Conservation (phyloP, 768 basidiomycete species). For the Crucibulum laeve region DNA sequence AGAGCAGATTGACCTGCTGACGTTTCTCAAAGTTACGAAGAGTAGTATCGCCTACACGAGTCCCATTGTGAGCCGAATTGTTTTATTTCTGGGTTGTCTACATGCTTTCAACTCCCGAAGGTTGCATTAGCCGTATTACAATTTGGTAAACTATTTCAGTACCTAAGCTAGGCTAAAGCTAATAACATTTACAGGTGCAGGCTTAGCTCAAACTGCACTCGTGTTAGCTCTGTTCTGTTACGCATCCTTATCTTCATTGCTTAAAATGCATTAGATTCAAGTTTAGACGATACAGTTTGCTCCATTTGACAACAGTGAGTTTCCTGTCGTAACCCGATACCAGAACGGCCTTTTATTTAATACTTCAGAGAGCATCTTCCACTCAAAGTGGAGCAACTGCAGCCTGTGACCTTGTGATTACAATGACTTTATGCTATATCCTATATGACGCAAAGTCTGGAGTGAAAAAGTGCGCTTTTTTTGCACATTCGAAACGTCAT, state of each 20-base stretch:
- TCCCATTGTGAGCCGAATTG: background rate
- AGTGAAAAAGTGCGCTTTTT: conserved; percentile 1
- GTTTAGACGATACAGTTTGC: background rate
- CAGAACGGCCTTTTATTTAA: background rate
- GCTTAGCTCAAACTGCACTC: conserved; percentile 1
- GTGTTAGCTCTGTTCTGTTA: background rate
- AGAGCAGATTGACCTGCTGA: background rate
- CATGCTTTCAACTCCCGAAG: no score
- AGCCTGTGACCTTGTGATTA: conserved; percentile 7
- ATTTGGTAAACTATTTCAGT: no score
- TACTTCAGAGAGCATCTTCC: conserved; percentile 1
- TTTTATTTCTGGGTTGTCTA: background rate
- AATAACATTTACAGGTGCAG: background rate
- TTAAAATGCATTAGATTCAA: background rate
- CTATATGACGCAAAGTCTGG: conserved; percentile 5
- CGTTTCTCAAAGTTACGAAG: background rate
- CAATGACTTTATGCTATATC: conserved; percentile 3
- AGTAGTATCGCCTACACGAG: background rate
- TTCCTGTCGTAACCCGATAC: background rate
- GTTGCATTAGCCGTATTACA: no score
- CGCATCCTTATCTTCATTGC: background rate
- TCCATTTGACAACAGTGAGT: background rate
- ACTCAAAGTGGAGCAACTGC: conserved; percentile 7
- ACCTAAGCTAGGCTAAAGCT: no score
- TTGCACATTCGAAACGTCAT: background rate